Conservation (phyloP, 495 filamentous ascomycete species). For the Talaromyces thailandensis region DNA sequence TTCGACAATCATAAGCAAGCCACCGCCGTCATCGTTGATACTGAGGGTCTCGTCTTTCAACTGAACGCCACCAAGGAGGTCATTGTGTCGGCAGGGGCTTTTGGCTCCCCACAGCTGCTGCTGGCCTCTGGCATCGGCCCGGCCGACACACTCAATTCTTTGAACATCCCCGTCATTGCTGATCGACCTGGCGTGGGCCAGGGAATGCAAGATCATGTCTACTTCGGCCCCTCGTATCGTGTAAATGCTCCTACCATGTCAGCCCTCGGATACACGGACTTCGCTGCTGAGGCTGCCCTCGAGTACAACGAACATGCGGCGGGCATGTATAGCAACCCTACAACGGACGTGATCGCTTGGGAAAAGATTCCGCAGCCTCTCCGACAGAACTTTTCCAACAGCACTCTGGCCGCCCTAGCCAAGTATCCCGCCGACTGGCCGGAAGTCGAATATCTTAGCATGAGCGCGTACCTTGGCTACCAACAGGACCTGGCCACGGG, state of each 20-base stretch:
- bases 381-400: slow-evolving; percentile 13
- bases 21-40: no score
- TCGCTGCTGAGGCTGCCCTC: no score
- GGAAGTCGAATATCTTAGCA: slow-evolving; percentile 31
- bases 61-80: no score
- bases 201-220: slow-evolving; percentile 39
- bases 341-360: slow-evolving; percentile 31
- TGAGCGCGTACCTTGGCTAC: background rate
- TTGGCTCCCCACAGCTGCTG: no score
- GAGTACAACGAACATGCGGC: no score
- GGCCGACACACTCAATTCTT: slow-evolving; percentile 15
- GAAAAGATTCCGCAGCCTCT: slow-evolving; percentile 32
- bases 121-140: no score
- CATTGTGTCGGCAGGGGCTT: no score
- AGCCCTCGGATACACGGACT: slow-evolving; percentile 6
- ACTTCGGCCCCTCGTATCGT: slow-evolving; percentile 24
- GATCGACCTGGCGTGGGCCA: slow-evolving; percentile 46
- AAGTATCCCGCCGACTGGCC: slow-evolving; percentile 49
- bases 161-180: slow-evolving; percentile 26
- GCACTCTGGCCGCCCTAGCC: slow-evolving; percentile 21
- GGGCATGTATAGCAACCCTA: slow-evolving; percentile 37
- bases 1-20: no score
- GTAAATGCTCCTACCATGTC: slow-evolving; percentile 21
- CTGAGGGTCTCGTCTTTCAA: no score
- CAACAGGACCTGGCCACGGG: background rate